Evolutionary conservation across 306 rosid species (phyloP).

Genomic region (Acacia crassicarpa): DNA sequence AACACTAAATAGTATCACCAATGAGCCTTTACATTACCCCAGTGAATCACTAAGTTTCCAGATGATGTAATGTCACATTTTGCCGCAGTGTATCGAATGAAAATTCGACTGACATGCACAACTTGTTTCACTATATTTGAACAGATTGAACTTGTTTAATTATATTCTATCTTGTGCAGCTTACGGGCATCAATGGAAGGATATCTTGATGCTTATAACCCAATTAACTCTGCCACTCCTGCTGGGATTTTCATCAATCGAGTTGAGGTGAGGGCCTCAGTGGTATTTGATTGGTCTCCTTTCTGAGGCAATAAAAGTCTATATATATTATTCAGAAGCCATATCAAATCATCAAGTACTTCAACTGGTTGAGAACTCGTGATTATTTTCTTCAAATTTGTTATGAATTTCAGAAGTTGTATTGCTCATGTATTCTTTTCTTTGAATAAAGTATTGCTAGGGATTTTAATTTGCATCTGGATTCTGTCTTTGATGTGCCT

Average conservation of each 20-base stretch:
- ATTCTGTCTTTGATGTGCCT: conserved; percentile 1
- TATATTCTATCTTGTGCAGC: conserved; percentile 46
- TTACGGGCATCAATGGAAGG: conserved; percentile 93
- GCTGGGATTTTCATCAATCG: conserved; percentile 87
- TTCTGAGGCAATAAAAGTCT: not conserved
- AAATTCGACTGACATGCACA: not conserved
- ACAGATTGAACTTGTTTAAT: conserved; percentile 13
- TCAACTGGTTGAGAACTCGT: not conserved
- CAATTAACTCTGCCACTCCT: conserved; percentile 68
- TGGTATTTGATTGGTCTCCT: conserved; percentile 30
- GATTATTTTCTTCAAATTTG: not conserved
- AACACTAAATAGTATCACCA: not conserved
- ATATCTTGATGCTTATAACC: conserved; percentile 84
- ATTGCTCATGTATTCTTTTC: not conserved
- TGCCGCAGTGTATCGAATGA: not conserved
- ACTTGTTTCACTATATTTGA: conserved; percentile 16
- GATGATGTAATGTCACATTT: not conserved
- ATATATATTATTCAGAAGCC: not conserved
- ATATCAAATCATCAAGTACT: not conserved
- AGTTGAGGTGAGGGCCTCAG: conserved; percentile 68
- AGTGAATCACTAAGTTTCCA: not conserved
- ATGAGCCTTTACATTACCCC: not conserved
- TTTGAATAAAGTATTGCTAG: not conserved
- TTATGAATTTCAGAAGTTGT: not conserved
- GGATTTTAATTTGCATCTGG: not conserved